Base-by-base conservation (phyloP, 2,329 filamentous ascomycete species). In the Orbilia blumenaviensis region DNA sequence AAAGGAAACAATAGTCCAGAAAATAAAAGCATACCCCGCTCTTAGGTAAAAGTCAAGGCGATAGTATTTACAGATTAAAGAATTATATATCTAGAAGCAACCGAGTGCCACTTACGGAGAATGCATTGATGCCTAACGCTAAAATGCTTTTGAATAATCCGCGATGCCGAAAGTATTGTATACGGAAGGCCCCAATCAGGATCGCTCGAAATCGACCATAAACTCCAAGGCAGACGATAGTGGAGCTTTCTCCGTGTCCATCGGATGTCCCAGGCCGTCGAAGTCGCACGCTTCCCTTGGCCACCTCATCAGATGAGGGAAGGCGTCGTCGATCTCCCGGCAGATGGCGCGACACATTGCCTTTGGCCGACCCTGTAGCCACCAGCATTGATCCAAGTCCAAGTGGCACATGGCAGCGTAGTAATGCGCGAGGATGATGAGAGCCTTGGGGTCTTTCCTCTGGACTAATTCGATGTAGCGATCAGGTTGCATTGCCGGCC, bases 381-480 rank as follows among this genome's bases (percentile, higher is more conserved):
- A 77, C 72, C 72, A 77, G 21, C 64, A 77, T 18, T 52, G 63
- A 1, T 71, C 64, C 14, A 71, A 41, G 48, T 77, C 66, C 25
- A 77, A 32, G 29, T 77, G 64, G 16, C 64, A 71, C 72, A 77
- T 69, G n/a, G 72, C 72, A 14, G 72, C 72, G 32, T 77, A 77
- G 23, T 77, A 77, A 46, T 77, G 72, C 12, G 72, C 72, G 8
- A 71, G 58, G 18, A 77, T 69, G 41, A 77, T 77, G 9, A 77
- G 29, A 10, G 72, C 72, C 42, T 77, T 77, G 1, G 58, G 56
- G 14, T 77, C 72, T n/a, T 66, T 69, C 7, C 48, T 60, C n/a
- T 71, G 72, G 18, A 77, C 64, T 9, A 77, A 23, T 23, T 69
- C 64, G 16, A 77, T 69, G 21, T 69, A 77, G n/a, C 66, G 64